Conservation (phyloP, 192 early-diverging fungal genomes). For the Gigaspora rosea region DNA sequence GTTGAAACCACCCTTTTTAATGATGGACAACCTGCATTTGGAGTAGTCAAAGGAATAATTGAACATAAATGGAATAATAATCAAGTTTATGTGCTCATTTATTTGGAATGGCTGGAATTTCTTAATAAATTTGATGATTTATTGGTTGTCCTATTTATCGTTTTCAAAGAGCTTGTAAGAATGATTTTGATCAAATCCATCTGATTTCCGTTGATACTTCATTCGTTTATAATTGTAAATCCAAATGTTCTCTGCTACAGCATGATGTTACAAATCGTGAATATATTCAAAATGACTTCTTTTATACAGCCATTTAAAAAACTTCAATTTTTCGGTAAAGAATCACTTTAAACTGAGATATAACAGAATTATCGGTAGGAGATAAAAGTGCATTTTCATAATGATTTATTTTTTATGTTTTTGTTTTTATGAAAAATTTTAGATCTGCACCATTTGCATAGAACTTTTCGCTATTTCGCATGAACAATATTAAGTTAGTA, state of each 20-base stretch:
- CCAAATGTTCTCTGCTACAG: neutral
- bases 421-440: no score
- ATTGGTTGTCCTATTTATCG: neutral
- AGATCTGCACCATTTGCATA: no score
- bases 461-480: no score
- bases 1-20: neutral
- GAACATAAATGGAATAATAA: neutral
- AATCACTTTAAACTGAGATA: no score
- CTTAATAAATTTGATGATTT: neutral
- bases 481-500: no score
- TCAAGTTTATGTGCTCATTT: neutral
- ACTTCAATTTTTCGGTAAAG: no score
- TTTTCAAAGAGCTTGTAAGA: neutral
- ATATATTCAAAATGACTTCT: slow-evolving; percentile 3
- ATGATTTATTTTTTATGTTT: no score
- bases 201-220: neutral
- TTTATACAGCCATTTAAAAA: neutral
- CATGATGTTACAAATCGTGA: neutral
- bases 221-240: neutral
- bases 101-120: neutral
- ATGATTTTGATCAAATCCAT: neutral
- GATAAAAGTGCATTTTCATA: no score
- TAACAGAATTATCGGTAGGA: no score
- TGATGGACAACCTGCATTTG: neutral
- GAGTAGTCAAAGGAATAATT: neutral